Evolutionary conservation across 1,284 basidiomycete species (phyloP).

Genomic region (Papiliotrema fonsecae): DNA sequence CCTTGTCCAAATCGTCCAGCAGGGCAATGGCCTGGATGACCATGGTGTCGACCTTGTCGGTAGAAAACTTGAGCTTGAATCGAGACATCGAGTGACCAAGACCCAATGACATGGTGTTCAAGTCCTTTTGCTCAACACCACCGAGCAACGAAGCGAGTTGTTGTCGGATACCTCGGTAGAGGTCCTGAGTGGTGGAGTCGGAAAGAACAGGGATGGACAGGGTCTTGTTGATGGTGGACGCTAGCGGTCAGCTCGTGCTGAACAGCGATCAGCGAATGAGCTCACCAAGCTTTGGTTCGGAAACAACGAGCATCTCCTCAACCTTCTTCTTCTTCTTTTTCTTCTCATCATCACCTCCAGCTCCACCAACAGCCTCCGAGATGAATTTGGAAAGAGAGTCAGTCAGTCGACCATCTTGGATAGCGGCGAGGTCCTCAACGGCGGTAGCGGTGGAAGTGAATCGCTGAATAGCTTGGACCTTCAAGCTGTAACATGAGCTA

Average conservation of each 20-base stretch:
- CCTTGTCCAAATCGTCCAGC: slow-evolving; percentile 97
- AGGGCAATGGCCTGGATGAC: slow-evolving; percentile 98
- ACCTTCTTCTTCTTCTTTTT: slow-evolving; percentile 64
- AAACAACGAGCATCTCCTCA: slow-evolving; percentile 78
- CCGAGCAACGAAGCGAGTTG: slow-evolving; percentile 84
- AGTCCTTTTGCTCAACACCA: slow-evolving; percentile 87
- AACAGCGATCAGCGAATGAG: slow-evolving; percentile 12
- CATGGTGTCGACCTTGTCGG: slow-evolving; percentile 99
- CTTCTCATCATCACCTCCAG: slow-evolving; percentile 30
- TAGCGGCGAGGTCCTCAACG: slow-evolving; percentile 95
- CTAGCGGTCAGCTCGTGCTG: slow-evolving; percentile 45
- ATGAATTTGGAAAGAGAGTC: slow-evolving; percentile 93
- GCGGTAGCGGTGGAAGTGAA: slow-evolving; percentile 94
- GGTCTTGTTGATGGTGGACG: slow-evolving; percentile 84
- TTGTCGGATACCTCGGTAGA: slow-evolving; percentile 91
- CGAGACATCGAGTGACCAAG: slow-evolving; percentile 92
- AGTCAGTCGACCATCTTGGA: slow-evolving; percentile 88
- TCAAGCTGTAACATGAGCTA: slow-evolving; percentile 57
- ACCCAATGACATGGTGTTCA: slow-evolving; percentile 96
- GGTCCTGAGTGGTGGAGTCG: slow-evolving; percentile 65
- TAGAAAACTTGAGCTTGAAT: slow-evolving; percentile 99
- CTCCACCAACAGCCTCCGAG: slow-evolving; percentile 70
- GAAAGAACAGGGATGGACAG: slow-evolving; percentile 81
- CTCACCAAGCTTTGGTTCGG: slow-evolving; percentile 86
- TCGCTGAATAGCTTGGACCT: slow-evolving; percentile 90